Evolutionary conservation across 441 rosid species (phyloP).

Genomic region (Gossypium davidsonii): DNA sequence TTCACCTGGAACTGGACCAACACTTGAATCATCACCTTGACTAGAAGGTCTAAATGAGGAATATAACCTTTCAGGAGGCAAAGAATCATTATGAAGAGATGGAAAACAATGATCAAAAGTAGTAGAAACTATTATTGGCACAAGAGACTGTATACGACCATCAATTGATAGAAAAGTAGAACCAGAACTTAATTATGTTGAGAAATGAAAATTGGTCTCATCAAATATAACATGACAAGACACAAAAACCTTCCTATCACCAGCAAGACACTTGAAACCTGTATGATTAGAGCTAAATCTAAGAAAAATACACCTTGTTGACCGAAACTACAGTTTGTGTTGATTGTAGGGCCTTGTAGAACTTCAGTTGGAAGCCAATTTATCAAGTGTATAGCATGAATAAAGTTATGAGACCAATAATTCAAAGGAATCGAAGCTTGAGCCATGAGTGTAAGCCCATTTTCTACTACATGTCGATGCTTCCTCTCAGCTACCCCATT

Average conservation of each 20-base stretch:
- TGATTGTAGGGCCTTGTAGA: no score
- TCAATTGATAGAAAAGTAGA: background rate
- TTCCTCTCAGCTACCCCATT: background rate
- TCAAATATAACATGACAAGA: background rate
- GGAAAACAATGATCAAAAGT: background rate
- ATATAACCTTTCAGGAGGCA: background rate
- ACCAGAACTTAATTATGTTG: no score
- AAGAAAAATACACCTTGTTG: background rate
- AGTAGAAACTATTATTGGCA: background rate
- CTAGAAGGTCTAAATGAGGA: background rate
- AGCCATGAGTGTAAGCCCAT: background rate
- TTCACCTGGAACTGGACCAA: background rate
- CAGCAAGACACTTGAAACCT: background rate
- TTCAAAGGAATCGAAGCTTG: background rate
- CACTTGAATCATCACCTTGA: background rate
- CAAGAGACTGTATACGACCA: background rate
- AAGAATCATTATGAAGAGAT: background rate
- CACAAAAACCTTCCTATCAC: background rate
- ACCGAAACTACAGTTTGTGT: background rate
- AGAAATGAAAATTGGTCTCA: background rate
- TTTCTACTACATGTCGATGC: background rate
- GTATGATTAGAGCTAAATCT: background rate
- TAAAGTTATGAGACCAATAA: background rate
- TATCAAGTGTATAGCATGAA: background rate
- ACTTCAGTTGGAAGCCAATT: background rate